phyloP scores from a whole-genome alignment of 2,329 filamentous ascomycete genomes.

The Colletotrichum godetiae region DNA sequence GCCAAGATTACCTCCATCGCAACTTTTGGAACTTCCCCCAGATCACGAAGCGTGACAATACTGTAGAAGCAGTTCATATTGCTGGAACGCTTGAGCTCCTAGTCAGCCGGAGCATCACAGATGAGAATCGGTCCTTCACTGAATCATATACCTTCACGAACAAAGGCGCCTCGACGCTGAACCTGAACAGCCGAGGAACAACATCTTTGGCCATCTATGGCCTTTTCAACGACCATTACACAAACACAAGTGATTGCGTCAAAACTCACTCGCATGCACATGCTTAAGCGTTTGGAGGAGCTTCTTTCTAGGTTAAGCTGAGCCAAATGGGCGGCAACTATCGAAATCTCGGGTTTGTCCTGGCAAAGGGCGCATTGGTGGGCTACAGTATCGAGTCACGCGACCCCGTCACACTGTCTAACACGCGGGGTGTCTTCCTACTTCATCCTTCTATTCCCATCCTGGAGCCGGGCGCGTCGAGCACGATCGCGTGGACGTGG shows the following conservation, averaged over 20 bases:
- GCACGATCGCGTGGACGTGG: slow-evolving; percentile 16
- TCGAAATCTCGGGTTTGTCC: slow-evolving; percentile 27
- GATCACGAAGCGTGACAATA: background rate
- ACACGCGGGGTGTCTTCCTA: slow-evolving; percentile 32
- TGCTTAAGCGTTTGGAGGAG: slow-evolving; percentile 27
- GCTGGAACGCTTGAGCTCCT: slow-evolving; percentile 17
- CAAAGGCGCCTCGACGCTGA: background rate
- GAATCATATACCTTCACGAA: slow-evolving; percentile 31
- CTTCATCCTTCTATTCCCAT: slow-evolving; percentile 23
- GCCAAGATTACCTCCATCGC: slow-evolving; percentile 18
- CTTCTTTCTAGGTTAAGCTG: slow-evolving; percentile 31
- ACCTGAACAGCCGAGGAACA: slow-evolving; percentile 9
- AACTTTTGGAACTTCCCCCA: slow-evolving; percentile 26
- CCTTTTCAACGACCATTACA: slow-evolving; percentile 35
- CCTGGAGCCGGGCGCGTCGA: slow-evolving; percentile 19
- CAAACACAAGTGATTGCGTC: slow-evolving; percentile 28
- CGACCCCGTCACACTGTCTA: slow-evolving; percentile 25
- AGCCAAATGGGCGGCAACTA: slow-evolving; percentile 32
- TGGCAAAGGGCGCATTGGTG: slow-evolving; percentile 21
- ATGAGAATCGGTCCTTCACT: slow-evolving; percentile 3
- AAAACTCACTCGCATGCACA: slow-evolving; percentile 23
- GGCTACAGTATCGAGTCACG: slow-evolving; percentile 35
- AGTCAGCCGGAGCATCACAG: slow-evolving; percentile 16
- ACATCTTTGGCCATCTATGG: slow-evolving; percentile 31
- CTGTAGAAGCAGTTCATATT: background rate